Percentiles rank a stretch among this genome's conserved stretches.
phyloP scores from a whole-genome alignment of 148 eudicot genomes.

The Cornus controversa region DNA sequence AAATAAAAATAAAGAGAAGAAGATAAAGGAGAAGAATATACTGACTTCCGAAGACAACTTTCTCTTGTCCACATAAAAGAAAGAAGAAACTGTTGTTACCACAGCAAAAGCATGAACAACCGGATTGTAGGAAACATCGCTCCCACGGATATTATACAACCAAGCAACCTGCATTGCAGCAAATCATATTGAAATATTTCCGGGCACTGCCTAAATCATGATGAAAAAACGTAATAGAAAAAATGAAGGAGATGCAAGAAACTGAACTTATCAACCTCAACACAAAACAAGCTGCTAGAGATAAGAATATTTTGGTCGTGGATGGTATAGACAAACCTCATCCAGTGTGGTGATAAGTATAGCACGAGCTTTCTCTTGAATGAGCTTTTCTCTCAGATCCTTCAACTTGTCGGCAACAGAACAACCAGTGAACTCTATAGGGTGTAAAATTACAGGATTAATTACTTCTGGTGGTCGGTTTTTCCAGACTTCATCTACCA shows the following conservation, averaged over 20 bases:
- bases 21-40: slow-evolving; percentile 3
- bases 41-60: slow-evolving; percentile 85
- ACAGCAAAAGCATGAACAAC: slow-evolving; percentile 93
- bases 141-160: slow-evolving; percentile 87
- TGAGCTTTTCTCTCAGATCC: slow-evolving; percentile 66
- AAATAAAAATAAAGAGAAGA: background rate
- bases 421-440: slow-evolving; percentile 75
- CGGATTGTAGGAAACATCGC: slow-evolving; percentile 85
- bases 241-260: background rate
- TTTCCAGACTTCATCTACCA: slow-evolving; percentile 88
- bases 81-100: slow-evolving; percentile 67
- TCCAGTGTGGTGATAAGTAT: slow-evolving; percentile 76
- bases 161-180: slow-evolving; percentile 79
- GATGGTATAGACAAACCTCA: slow-evolving; percentile 46
- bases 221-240: background rate
- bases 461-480: slow-evolving; percentile 58
- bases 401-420: slow-evolving; percentile 79
- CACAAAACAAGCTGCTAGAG: slow-evolving; percentile 1
- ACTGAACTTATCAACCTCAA: background rate
- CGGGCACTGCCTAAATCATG: background rate
- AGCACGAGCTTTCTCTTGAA: slow-evolving; percentile 62
- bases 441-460: slow-evolving; percentile 72
- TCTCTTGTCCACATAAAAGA: slow-evolving; percentile 76
- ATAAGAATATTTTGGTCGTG: background rate
- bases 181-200: slow-evolving; percentile 14